Conservation (phyloP, 805 yeast genomes). For the Spathaspora gorwiae region DNA sequence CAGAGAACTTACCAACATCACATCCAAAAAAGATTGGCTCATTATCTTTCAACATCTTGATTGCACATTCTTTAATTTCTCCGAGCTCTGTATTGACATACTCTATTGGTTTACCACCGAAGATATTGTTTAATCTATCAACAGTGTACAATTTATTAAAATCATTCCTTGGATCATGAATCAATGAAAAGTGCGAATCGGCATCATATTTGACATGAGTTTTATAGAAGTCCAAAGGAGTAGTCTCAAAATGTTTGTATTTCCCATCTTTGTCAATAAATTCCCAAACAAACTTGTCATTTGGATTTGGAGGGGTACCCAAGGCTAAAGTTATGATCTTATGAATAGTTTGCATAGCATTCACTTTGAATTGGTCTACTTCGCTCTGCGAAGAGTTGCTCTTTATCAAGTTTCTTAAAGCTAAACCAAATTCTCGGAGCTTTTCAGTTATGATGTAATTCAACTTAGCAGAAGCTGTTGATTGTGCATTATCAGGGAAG, state of each 20-base stretch:
- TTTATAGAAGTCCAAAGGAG: conserved; percentile 63
- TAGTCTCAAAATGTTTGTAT: conserved; percentile 46
- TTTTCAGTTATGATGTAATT: conserved; percentile 63
- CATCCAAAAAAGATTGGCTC: conserved; percentile 86
- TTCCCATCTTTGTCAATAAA: conserved; percentile 68
- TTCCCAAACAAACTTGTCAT: conserved; percentile 68
- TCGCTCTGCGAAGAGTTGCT: conserved; percentile 37
- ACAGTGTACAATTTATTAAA: conserved; percentile 62
- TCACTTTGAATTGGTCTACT: conserved; percentile 28
- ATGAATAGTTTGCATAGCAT: conserved; percentile 58
- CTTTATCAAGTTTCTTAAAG: conserved; percentile 49
- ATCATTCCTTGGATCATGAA: conserved; percentile 79
- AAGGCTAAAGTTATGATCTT: conserved; percentile 62
- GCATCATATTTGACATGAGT: conserved; percentile 52
- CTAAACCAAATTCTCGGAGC: conserved; percentile 73
- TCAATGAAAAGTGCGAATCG: conserved; percentile 54
- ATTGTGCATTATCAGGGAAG: conserved; percentile 65
- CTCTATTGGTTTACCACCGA: conserved; percentile 63
- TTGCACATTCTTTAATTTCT: conserved; percentile 54
- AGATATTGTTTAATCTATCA: conserved; percentile 70
- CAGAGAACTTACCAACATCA: conserved; percentile 78
- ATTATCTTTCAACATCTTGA: conserved; percentile 63
- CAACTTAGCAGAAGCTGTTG: conserved; percentile 50
- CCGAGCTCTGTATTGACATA: conserved; percentile 67
- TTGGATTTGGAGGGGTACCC: conserved; percentile 76